A percentile compares a stretch with the other conserved stretches of the same genome.
Conservation (phyloP, 768 basidiomycete genomes). For the Galerina marginata region DNA sequence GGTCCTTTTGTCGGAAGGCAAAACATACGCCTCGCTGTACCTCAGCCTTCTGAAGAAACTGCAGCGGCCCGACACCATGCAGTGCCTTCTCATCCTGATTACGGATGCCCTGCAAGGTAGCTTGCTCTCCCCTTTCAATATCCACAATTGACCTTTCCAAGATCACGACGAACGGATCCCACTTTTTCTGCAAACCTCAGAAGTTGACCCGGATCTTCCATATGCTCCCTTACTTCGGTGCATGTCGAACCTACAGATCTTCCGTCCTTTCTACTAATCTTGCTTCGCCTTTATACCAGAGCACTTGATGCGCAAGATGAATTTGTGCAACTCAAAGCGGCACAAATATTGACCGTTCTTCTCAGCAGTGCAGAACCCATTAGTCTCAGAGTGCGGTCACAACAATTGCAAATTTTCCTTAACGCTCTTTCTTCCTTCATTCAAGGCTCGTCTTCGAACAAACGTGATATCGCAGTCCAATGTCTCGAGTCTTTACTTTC, state of each 20-base stretch:
- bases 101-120: conserved; percentile 86
- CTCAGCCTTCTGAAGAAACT: conserved; percentile 86
- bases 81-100: conserved; percentile 84
- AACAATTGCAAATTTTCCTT: conserved; percentile 66
- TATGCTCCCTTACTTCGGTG: conserved; percentile 82
- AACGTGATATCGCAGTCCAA: conserved; percentile 90
- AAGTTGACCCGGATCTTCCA: conserved; percentile 79
- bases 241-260: conserved; percentile 11
- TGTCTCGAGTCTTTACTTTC: conserved; percentile 86
- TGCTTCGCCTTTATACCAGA: conserved; percentile 43
- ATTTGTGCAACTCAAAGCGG: conserved; percentile 90
- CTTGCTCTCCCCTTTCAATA: conserved; percentile 22
- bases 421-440: conserved; percentile 63
- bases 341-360: conserved; percentile 87
- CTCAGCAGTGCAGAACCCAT: conserved; percentile 68
- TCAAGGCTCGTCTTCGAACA: conserved; percentile 63
- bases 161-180: conserved; percentile 89
- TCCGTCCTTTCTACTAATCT: neutral
- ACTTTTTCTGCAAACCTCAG: conserved; percentile 66
- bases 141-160: conserved; percentile 29
- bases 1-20: conserved; percentile 81
- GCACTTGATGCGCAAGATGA: conserved; percentile 88
- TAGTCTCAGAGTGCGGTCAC: conserved; percentile 42
- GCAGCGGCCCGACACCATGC: conserved; percentile 85
- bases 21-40: conserved; percentile 85